These are phyloP conservation scores for Dactylellina haptotyla DNA, from an alignment of 2,329 filamentous ascomycete genomes.

Conservation along the genomic window DNA sequence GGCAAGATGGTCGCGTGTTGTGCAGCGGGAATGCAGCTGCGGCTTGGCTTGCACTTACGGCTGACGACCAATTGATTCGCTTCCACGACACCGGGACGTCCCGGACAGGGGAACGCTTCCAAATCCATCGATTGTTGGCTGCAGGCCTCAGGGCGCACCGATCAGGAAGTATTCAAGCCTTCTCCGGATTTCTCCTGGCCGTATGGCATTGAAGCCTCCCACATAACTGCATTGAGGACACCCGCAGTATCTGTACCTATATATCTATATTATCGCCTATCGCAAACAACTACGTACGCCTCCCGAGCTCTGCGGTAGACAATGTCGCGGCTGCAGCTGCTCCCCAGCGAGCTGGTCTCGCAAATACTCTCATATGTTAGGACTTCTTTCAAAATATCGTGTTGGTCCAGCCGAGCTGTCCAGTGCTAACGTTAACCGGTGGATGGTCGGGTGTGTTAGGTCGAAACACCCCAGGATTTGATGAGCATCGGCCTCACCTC, in stretches of 20 bases:
- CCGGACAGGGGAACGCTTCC: background rate
- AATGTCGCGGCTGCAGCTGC: slow-evolving; percentile 26
- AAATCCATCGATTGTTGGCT: background rate
- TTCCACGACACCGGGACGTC: background rate
- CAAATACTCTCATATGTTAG: slow-evolving; percentile 43
- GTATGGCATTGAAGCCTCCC: background rate
- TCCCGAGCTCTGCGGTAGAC: background rate
- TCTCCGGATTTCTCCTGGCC: background rate
- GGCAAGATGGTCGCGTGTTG: background rate
- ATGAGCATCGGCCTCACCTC: slow-evolving; percentile 6
- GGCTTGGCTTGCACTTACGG: slow-evolving; percentile 1
- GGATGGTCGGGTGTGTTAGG: background rate
- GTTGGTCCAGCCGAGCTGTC: background rate
- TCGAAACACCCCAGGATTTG: slow-evolving; percentile 13
- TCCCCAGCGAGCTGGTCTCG: slow-evolving; percentile 30
- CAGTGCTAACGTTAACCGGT: background rate
- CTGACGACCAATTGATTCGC: background rate
- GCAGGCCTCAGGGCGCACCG: background rate
- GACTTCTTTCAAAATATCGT: background rate
- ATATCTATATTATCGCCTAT: too few relatives aligned
- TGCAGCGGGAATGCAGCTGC: background rate
- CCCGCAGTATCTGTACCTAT: too few relatives aligned
- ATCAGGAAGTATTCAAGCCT: background rate
- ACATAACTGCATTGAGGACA: background rate
- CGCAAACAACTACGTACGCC: too few relatives aligned